Conservation (phyloP, 2,329 filamentous ascomycete genomes). For the Monosporascus sp. region DNA sequence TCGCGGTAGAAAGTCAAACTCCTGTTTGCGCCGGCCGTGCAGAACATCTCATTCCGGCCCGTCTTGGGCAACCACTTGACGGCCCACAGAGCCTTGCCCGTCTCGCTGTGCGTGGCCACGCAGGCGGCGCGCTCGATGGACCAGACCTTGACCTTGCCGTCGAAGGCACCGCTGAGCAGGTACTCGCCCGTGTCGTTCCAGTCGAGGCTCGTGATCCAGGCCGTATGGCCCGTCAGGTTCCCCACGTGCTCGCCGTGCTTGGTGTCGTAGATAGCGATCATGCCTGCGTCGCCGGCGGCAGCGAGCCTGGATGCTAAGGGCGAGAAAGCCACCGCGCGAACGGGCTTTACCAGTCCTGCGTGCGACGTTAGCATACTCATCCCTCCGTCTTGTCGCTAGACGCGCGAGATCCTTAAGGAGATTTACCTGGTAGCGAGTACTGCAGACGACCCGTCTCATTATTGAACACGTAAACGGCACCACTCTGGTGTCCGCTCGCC, state of each 20-base stretch:
- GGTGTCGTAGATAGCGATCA: constrained; percentile 90
- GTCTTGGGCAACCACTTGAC: constrained; percentile 79
- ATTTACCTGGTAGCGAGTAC: constrained; percentile 74
- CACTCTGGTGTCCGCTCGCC: constrained; percentile 88
- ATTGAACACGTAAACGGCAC: constrained; percentile 89
- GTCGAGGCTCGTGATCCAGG: constrained; percentile 87
- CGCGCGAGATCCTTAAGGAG: not conserved
- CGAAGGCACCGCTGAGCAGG: constrained; percentile 79
- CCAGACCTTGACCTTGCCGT: constrained; percentile 96
- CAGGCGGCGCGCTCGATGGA: constrained; percentile 77
- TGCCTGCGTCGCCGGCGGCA: constrained; percentile 79
- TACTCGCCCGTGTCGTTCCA: constrained; percentile 94
- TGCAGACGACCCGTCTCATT: constrained; percentile 81
- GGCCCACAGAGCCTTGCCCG: constrained; percentile 77
- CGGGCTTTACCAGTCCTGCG: constrained; percentile 75
- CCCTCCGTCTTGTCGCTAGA: not conserved
- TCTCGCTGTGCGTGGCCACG: constrained; percentile 90
- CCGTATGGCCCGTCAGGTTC: constrained; percentile 64
- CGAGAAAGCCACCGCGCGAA: constrained; percentile 82
- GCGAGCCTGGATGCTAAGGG: constrained; percentile 79
- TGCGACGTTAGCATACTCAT: constrained; percentile 5
- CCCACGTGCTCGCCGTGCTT: constrained; percentile 87
- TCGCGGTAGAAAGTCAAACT: constrained; percentile 80
- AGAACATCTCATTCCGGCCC: constrained; percentile 65
- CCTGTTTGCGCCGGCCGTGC: constrained; percentile 69